Evolutionary conservation across 2,329 filamentous ascomycete species (phyloP), one percentile per base, ranked within the genome.

Genomic region (Colletotrichum caudatum): DNA sequence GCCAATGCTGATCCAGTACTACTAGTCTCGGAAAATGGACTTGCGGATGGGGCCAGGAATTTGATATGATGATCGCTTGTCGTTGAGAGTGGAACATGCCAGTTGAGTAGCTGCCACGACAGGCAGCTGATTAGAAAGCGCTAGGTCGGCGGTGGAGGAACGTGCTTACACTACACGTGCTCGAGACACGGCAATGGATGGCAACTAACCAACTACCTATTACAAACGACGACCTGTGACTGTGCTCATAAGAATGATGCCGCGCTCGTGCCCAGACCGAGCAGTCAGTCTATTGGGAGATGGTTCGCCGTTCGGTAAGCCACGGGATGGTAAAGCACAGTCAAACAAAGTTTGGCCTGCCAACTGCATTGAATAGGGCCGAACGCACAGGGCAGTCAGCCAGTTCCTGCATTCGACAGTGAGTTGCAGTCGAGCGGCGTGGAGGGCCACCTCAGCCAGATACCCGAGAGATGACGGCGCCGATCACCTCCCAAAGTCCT

Each of bases 381-480:
- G 66, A 71, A 69, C 59, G 65, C 69, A 64, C 65, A 68, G 69
- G 59, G 63, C 37, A 64, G 29, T 29, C 29, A 29, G 29, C 29
- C 29, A 29, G 46, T 69, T 68, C 53, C 29, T 63, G 64, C 64
- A 69, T 65, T 60, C 54, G 61, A 57, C 53, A 41, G 33, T 53
- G 37, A 73, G 63, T 51, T 71, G 62, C 57, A 59, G 58, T 68
- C 59, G 69, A 62, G 64, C 59, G 60, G 64, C 59, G 60, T 64
- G 54, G 67, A 72, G 70, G 61, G 66, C 66, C 69, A 72, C 68
- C 56, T 72, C 58, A 69, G 59, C 60, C 73, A 73, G 73, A 74
- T 74, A 69, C 69, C 72, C 72, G 72, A 70, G 66, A 72, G 72
- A 72, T 72, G 73, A 74, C 64, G 72, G 64, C 66, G 72, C 53